Conservation (phyloP, 768 basidiomycete genomes). For the Gloeopeniophorella convolvens region DNA sequence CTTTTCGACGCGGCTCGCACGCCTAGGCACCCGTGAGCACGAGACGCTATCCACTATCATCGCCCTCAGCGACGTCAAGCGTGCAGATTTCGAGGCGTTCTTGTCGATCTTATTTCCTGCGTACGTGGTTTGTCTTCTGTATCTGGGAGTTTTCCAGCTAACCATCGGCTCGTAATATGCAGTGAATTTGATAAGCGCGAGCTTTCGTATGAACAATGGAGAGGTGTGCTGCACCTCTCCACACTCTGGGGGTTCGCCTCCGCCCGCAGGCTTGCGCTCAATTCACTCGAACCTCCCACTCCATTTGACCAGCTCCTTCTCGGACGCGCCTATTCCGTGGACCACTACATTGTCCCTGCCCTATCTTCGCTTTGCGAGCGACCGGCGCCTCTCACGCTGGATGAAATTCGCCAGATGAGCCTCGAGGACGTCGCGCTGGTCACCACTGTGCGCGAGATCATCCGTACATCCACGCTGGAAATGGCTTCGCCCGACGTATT, state of each 20-base stretch:
- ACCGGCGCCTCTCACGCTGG: constrained; percentile 9
- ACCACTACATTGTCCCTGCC: constrained; percentile 14
- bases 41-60: constrained; percentile 9
- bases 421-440: constrained; percentile 16
- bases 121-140: constrained; percentile 5
- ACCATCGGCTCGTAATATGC: background rate
- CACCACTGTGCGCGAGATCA: constrained; percentile 16
- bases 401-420: constrained; percentile 13
- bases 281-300: constrained; percentile 13
- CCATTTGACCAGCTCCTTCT: constrained; percentile 19
- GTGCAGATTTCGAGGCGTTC: constrained; percentile 18
- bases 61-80: constrained; percentile 9
- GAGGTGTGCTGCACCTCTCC: constrained; percentile 19
- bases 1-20: constrained; percentile 8
- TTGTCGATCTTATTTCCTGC: constrained; percentile 21
- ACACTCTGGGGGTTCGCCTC: constrained; percentile 19
- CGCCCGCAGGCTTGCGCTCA: constrained; percentile 18
- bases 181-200: constrained; percentile 14
- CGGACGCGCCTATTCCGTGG: constrained; percentile 13
- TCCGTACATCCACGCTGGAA: constrained; percentile 7
- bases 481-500: constrained; percentile 3
- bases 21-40: constrained; percentile 9
- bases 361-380: constrained; percentile 16
- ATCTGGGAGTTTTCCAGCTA: no score
- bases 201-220: constrained; percentile 19